A percentile compares a stretch with the other conserved stretches of the same genome.
Evolutionary conservation across 2,329 filamentous ascomycete genomes (phyloP).

Genomic region (Botrytis fragariae): DNA sequence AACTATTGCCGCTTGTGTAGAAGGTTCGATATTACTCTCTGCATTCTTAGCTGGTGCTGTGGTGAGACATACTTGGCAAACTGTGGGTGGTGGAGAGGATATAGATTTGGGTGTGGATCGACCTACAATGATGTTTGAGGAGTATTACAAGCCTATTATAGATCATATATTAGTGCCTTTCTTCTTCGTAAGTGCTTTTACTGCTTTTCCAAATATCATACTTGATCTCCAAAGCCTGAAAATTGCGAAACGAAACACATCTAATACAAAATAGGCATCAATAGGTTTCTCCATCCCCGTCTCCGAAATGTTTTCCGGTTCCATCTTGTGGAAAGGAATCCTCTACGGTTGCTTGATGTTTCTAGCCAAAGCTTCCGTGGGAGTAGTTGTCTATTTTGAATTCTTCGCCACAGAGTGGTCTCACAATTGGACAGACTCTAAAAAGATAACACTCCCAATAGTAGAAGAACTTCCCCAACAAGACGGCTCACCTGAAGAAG

Average conservation of each 20-base stretch:
- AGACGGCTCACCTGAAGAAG: not conserved
- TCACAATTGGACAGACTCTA: not conserved
- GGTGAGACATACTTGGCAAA: slow-evolving; percentile 10
- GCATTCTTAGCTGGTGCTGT: slow-evolving; percentile 17
- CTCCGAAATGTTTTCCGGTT: slow-evolving; percentile 1
- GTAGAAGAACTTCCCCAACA: not conserved
- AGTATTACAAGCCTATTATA: slow-evolving; percentile 33
- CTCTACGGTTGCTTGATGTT: slow-evolving; percentile 44
- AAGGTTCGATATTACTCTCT: slow-evolving; percentile 10
- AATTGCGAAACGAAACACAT: not conserved
- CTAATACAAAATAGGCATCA: not conserved
- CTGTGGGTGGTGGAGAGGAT: not conserved
- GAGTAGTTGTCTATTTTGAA: slow-evolving; percentile 39
- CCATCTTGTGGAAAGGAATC: slow-evolving; percentile 63
- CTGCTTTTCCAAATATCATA: too few relatives aligned
- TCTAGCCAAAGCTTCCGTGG: slow-evolving; percentile 49
- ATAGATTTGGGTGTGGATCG: not conserved
- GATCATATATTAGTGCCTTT: slow-evolving; percentile 53
- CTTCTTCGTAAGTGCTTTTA: slow-evolving; percentile 54
- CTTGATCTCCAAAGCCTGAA: not conserved
- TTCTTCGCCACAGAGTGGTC: slow-evolving; percentile 14
- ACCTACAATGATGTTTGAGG: slow-evolving; percentile 29
- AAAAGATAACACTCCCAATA: not conserved
- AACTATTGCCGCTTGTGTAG: slow-evolving; percentile 14
- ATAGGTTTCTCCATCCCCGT: slow-evolving; percentile 19